Evolutionary conservation across 371 early-diverging fungal genomes (phyloP), one percentile per base, ranked within the genome.

Genomic region (Funneliformis caledonium): DNA sequence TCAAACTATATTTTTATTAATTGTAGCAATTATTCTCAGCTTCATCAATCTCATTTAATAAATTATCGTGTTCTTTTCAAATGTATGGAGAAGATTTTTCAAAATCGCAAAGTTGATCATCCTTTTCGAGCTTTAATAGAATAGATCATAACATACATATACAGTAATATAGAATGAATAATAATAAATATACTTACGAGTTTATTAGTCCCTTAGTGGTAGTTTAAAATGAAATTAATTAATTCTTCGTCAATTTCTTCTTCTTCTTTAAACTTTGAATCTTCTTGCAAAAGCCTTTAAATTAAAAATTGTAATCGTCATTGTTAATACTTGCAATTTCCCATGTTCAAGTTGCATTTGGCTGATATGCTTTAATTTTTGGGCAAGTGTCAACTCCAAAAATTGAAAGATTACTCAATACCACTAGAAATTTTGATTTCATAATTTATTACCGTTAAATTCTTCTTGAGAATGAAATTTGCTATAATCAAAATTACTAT

Each of bases 171-270:
- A 45, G 31, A 14, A 64, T 31, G 22, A 19, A 33, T 11, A 33
- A 64, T 31, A 52, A 19, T 16, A 16, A 4, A 52, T 52, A 62
- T 26, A 26, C 73, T 50, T 50, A 73, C 16, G 31, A 31, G 22
- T 31, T 14, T 56, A 56, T 33, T 26, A 16, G 31, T 48, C 31
- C 31, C 52, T 73, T 22, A 48, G 16, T 52, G 52, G 31, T 52
- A 37, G 31, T 50, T 19, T 72, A 72, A 72, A 48, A 8, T 72
- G 47, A 14, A 9, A 2, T 47, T 73, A 14, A 73, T 73, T 52
- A 73, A 52, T 73, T 73, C 73, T 31, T 73, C 33, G 37, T 73
- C 73, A 14, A 73, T 50, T 48, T 73, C 48, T 52, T 37, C 19
- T 56, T 73, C 73, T 31, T 73, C 22, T 50, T 73, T 73, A 2